Conservation (phyloP, 371 early-diverging fungal genomes). For the Saksenaea vasiformis region DNA sequence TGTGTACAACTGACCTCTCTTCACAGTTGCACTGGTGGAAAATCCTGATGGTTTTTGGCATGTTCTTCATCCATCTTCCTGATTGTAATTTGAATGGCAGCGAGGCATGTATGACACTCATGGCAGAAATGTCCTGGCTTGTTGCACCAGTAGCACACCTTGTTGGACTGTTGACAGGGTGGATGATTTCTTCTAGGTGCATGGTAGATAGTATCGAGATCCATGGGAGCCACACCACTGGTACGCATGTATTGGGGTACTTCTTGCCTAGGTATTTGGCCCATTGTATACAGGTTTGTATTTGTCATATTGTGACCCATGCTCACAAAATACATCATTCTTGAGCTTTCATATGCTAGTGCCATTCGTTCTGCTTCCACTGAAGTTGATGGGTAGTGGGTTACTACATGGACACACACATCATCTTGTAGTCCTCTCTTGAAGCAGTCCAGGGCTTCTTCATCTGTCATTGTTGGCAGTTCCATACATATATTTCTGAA, state of each 20-base stretch:
- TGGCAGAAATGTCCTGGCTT: not conserved
- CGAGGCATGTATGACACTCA: not conserved
- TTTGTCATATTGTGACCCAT: too few relatives aligned
- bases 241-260: too few relatives aligned
- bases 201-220: not conserved
- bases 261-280: too few relatives aligned
- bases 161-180: not conserved
- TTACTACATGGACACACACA: not conserved
- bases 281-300: too few relatives aligned
- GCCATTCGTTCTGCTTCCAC: not conserved
- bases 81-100: not conserved
- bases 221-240: conserved; percentile 3
- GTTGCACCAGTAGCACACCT: not conserved
- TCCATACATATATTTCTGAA: not conserved
- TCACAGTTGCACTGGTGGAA: not conserved
- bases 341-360: conserved; percentile 5
- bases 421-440: not conserved
- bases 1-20: not conserved
- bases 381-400: not conserved
- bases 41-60: not conserved
- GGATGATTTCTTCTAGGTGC: not conserved
- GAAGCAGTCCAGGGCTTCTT: conserved; percentile 15
- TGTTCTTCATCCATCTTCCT: not conserved
- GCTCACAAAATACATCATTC: not conserved
- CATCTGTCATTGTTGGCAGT: conserved; percentile 9